Evolutionary conservation across 129 eudicot genomes (phyloP).

Genomic region (Solidago caesia): DNA sequence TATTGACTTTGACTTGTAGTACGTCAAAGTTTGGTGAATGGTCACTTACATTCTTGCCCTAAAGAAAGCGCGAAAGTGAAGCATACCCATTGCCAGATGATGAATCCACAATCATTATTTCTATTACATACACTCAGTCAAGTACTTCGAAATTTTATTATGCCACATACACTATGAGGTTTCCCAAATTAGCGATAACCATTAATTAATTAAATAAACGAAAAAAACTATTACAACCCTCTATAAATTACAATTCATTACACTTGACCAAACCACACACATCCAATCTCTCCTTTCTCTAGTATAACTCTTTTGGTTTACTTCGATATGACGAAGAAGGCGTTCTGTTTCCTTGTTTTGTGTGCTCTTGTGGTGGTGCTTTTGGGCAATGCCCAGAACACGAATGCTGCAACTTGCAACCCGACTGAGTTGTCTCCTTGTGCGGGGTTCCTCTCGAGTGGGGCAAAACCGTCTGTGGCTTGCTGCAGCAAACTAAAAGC

Average conservation of each 20-base stretch:
- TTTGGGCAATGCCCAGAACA: slow-evolving; percentile 11
- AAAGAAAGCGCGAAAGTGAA: slow-evolving; percentile 40
- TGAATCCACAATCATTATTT: slow-evolving; percentile 4
- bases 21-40: slow-evolving; percentile 29
- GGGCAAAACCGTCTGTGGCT: slow-evolving; percentile 23
- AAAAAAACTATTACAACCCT: neutral
- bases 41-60: slow-evolving; percentile 32
- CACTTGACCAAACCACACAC: neutral
- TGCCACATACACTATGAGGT: slow-evolving; percentile 19
- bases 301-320: neutral
- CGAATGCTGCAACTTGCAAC: slow-evolving; percentile 33
- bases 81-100: slow-evolving; percentile 14
- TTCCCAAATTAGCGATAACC: slow-evolving; percentile 12
- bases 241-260: neutral
- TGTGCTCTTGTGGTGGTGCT: slow-evolving; percentile 19
- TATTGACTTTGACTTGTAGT: neutral
- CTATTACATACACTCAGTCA: neutral
- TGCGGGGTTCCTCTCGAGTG: slow-evolving; percentile 13
- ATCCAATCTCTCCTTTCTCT: neutral
- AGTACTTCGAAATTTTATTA: neutral
- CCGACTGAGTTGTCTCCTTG: slow-evolving; percentile 29
- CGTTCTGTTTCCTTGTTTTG: slow-evolving; percentile 16
- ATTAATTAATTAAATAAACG: slow-evolving; percentile 7
- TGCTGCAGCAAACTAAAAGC: slow-evolving; percentile 33
- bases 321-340: slow-evolving; percentile 27